Evolutionary conservation across 2,329 filamentous ascomycete species (phyloP).

Genomic region (Xylariomycetidae sp.): DNA sequence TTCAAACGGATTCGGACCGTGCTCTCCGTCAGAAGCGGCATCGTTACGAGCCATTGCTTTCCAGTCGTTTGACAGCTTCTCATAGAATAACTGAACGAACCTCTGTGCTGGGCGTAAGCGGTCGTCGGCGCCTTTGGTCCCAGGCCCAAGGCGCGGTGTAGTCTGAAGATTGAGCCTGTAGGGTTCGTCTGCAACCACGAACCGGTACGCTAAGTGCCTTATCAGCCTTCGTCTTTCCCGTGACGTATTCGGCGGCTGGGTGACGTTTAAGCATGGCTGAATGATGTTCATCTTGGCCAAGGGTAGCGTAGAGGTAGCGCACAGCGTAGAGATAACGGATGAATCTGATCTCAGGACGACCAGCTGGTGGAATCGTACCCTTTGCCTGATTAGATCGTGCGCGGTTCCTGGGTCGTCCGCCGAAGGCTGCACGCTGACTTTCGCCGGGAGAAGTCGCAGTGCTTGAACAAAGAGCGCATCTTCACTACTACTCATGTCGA

Average conservation of each 20-base stretch:
- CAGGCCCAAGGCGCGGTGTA: too few relatives aligned
- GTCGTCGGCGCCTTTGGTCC: too few relatives aligned
- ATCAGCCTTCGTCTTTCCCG: constrained; percentile 10
- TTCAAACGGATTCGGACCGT: constrained; percentile 14
- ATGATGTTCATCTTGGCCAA: constrained; percentile 8
- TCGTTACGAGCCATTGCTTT: constrained; percentile 1
- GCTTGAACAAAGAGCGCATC: constrained; percentile 11
- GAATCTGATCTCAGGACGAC: constrained; percentile 37
- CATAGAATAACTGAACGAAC: constrained; percentile 15
- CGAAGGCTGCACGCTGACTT: constrained; percentile 17
- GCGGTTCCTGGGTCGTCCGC: constrained; percentile 5
- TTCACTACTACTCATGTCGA: constrained; percentile 10
- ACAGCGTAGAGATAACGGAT: constrained; percentile 34
- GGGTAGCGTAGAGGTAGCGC: constrained; percentile 12
- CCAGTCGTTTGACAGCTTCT: constrained; percentile 11
- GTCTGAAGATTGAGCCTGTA: too few relatives aligned
- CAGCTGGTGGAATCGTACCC: constrained; percentile 41
- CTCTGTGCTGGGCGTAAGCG: constrained; percentile 6
- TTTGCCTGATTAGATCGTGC: constrained; percentile 24
- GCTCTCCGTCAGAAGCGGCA: constrained; percentile 1
- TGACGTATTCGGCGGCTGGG: constrained; percentile 2
- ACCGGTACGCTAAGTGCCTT: constrained; percentile 12
- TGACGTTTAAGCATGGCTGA: constrained; percentile 10
- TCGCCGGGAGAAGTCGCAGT: constrained; percentile 15
- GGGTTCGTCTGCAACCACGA: constrained; percentile 19